These are phyloP conservation scores for Rhynchospora pubera DNA, from an alignment of 176 grass and related monocot species.

Conservation along the genomic window DNA sequence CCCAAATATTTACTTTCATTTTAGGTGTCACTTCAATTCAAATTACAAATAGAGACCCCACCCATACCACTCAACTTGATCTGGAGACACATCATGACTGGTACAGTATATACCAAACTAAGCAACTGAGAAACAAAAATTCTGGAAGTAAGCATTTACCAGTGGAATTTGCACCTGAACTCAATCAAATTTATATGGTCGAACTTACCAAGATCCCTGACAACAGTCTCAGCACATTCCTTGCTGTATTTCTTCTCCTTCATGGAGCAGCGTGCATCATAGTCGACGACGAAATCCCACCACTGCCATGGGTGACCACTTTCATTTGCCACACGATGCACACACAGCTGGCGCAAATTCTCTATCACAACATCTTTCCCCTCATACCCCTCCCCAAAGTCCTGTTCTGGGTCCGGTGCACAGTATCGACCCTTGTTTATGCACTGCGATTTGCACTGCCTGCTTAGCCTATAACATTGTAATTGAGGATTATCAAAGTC, in stretches of 20 bases:
- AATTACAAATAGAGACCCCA: neutral
- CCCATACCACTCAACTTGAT: neutral
- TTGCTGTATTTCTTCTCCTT: slow-evolving; percentile 94
- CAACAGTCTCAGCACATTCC: slow-evolving; percentile 68
- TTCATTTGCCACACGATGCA: slow-evolving; percentile 73
- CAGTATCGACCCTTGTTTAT: slow-evolving; percentile 93
- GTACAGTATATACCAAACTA: neutral
- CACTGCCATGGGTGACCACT: slow-evolving; percentile 63
- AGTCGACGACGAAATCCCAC: slow-evolving; percentile 96
- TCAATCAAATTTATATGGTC: neutral
- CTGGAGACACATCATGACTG: slow-evolving; percentile 5
- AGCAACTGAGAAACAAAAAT: neutral
- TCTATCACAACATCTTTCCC: slow-evolving; percentile 85
- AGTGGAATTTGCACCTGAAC: neutral
- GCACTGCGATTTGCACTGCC: slow-evolving; percentile 77
- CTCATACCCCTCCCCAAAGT: slow-evolving; percentile 70
- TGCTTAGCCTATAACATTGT: slow-evolving; percentile 19
- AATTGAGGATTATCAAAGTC: neutral
- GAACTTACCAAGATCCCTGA: slow-evolving; percentile 47
- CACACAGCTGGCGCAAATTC: slow-evolving; percentile 84
- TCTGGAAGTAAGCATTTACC: neutral
- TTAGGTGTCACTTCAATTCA: neutral
- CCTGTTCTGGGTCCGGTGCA: slow-evolving; percentile 82
- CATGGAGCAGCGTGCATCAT: slow-evolving; percentile 92
- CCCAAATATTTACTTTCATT: neutral